phyloP scores from a whole-genome alignment of 2,329 filamentous ascomycete species.

The Metarhizium sp. region DNA sequence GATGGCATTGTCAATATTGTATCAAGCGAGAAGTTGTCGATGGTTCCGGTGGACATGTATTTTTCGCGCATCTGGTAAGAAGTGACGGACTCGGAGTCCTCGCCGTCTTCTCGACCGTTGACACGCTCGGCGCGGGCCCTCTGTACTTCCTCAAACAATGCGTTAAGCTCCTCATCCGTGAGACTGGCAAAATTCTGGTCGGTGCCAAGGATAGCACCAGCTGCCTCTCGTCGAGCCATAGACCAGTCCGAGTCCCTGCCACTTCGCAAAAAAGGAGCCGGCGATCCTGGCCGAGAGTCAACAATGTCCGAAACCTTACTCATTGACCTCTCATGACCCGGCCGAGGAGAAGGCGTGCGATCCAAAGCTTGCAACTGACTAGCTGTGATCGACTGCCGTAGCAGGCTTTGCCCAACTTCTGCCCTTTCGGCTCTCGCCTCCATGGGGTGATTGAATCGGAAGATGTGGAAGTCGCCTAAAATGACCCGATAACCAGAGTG shows the following conservation, averaged over 20 bases:
- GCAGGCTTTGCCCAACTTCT: conserved; percentile 67
- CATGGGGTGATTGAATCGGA: conserved; percentile 95
- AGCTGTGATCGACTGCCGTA: conserved; percentile 71
- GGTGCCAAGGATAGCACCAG: conserved; percentile 76
- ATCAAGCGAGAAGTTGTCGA: conserved; percentile 94
- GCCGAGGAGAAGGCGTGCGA: conserved; percentile 37
- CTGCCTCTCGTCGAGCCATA: conserved; percentile 86
- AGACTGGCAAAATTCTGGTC: conserved; percentile 87
- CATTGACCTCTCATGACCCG: conserved; percentile 64
- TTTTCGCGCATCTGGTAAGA: conserved; percentile 89
- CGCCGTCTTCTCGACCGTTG: conserved; percentile 65
- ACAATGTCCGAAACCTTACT: conserved; percentile 77
- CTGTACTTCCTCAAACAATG: conserved; percentile 89
- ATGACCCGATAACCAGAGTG: conserved; percentile 93
- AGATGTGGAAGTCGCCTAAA: conserved; percentile 96
- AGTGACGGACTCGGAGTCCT: conserved; percentile 80
- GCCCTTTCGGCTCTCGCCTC: conserved; percentile 89
- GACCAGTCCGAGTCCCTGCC: conserved; percentile 90
- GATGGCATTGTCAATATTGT: conserved; percentile 91
- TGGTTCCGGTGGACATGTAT: conserved; percentile 86
- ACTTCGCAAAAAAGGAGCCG: conserved; percentile 53
- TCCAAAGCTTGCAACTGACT: conserved; percentile 53
- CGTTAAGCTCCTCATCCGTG: conserved; percentile 89
- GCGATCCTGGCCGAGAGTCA: conserved; percentile 71
- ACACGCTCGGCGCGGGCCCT: conserved; percentile 71